A percentile compares a stretch with the other conserved stretches of the same genome.
Conservation (phyloP, 768 basidiomycete species). For the Tricholoma terreum region DNA sequence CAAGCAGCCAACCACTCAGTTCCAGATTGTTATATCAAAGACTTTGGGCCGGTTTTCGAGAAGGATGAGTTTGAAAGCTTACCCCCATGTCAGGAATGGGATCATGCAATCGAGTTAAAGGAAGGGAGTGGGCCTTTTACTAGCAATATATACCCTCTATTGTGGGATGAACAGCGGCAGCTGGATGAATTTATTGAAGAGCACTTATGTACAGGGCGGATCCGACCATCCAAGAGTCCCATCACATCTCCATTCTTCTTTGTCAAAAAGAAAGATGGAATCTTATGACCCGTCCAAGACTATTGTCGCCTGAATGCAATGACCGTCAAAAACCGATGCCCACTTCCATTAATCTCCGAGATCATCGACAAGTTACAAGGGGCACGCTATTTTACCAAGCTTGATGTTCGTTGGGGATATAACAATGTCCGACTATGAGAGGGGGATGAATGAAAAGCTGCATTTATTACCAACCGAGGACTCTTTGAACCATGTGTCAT, state of each 20-base stretch:
- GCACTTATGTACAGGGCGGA: not conserved
- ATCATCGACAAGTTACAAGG: slow-evolving; percentile 4
- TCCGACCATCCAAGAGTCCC: not conserved
- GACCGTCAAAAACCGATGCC: not conserved
- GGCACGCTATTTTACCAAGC: slow-evolving; percentile 27
- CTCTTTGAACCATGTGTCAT: slow-evolving; percentile 32
- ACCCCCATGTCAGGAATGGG: too few relatives aligned
- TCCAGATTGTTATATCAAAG: too few relatives aligned
- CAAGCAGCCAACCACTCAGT: too few relatives aligned
- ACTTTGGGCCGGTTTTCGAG: too few relatives aligned
- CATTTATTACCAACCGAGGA: slow-evolving; percentile 32
- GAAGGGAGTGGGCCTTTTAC: slow-evolving; percentile 1
- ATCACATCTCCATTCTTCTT: not conserved
- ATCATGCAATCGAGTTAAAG: slow-evolving; percentile 16
- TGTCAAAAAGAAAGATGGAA: not conserved
- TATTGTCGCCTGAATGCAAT: not conserved
- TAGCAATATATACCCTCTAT: not conserved
- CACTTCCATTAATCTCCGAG: not conserved
- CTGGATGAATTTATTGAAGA: not conserved
- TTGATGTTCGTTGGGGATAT: slow-evolving; percentile 24
- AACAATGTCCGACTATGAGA: slow-evolving; percentile 5
- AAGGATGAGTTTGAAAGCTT: too few relatives aligned
- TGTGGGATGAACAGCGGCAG: slow-evolving; percentile 1
- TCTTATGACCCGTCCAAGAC: not conserved
- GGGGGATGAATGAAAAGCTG: slow-evolving; percentile 39